Conservation (phyloP, 2,329 filamentous ascomycete species). For the Monosporascus sp. region DNA sequence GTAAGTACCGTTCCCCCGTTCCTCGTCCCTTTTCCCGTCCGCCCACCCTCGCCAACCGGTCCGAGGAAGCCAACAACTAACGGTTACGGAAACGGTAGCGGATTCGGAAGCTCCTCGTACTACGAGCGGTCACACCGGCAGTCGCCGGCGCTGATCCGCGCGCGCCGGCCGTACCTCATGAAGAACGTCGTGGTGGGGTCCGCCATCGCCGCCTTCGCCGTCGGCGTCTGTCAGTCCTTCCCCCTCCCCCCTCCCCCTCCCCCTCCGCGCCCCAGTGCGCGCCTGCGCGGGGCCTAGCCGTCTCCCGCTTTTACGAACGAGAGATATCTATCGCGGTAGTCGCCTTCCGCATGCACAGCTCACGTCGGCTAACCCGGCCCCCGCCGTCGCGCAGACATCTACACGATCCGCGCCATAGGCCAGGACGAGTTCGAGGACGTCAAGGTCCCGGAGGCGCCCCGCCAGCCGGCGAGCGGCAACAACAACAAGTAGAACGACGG, state of each 20-base stretch:
- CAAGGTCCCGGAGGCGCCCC: conserved; percentile 72
- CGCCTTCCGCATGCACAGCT: no score
- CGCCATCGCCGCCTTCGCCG: conserved; percentile 68
- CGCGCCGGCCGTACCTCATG: conserved; percentile 84
- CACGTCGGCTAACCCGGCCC: no score
- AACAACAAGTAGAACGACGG: not conserved
- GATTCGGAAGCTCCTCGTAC: conserved; percentile 62
- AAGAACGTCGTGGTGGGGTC: conserved; percentile 81
- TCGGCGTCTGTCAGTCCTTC: conserved; percentile 72
- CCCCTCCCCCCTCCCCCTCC: not conserved
- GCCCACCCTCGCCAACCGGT: not conserved
- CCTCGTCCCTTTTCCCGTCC: not conserved
- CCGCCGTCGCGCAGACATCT: conserved; percentile 39
- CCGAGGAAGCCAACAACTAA: not conserved
- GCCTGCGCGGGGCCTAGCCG: no score
- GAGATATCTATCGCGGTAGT: no score
- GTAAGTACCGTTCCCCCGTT: not conserved
- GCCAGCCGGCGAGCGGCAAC: conserved; percentile 34
- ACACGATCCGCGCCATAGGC: conserved; percentile 75
- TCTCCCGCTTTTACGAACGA: no score
- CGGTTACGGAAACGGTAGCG: conserved; percentile 8
- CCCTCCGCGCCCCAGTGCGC: not conserved
- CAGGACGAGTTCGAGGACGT: conserved; percentile 98
- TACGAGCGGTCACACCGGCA: conserved; percentile 86
- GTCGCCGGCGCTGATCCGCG: conserved; percentile 83